phyloP scores from a whole-genome alignment of 305 asterid genomes.

The Ajuga reptans region DNA sequence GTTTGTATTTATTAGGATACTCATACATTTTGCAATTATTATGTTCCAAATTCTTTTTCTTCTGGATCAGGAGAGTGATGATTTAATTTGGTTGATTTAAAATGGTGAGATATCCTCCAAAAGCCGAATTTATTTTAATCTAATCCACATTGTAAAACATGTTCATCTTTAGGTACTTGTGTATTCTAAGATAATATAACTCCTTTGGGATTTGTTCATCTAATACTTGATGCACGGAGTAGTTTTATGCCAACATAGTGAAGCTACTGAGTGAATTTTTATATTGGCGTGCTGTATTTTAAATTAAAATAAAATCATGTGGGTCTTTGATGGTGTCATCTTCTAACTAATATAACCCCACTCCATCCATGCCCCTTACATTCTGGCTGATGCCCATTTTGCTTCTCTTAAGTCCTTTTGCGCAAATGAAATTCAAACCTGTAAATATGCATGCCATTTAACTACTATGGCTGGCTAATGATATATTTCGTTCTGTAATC shows the following conservation, averaged over 20 bases:
- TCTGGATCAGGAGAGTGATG: background rate
- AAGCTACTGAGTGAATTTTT: background rate
- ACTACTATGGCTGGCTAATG: background rate
- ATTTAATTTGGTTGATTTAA: background rate
- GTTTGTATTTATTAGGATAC: background rate
- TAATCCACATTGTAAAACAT: background rate
- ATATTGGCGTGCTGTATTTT: background rate
- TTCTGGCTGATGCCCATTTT: background rate
- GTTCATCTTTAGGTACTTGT: background rate
- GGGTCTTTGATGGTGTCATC: background rate
- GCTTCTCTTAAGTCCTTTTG: background rate
- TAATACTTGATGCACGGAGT: background rate
- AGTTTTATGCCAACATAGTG: background rate
- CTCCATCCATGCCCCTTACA: background rate
- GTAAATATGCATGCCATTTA: background rate
- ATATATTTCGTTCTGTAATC: background rate
- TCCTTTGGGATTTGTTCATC: background rate
- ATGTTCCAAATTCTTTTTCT: background rate
- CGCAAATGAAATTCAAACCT: background rate
- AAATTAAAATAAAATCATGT: background rate
- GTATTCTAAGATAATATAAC: too few relatives aligned
- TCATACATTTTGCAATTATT: background rate
- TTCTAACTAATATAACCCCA: background rate
- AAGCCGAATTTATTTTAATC: background rate
- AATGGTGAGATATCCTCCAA: background rate